Base-by-base conservation (phyloP, 805 yeast species). In the Candida lessepsii region DNA sequence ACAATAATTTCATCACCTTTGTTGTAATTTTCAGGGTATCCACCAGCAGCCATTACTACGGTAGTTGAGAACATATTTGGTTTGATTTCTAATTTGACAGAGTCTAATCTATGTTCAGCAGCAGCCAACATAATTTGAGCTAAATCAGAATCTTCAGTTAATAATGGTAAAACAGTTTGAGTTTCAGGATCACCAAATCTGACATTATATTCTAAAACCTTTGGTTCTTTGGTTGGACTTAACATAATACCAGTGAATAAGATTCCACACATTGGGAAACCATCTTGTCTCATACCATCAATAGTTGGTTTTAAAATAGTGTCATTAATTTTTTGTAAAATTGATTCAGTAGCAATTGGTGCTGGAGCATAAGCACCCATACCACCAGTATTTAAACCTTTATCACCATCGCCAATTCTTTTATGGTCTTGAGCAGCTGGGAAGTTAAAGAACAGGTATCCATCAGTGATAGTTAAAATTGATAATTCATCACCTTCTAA, bases 291-390 rank as follows among this genome's bases (percentile, higher is more conserved):
- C 96, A 93, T 86, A 44, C 99, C 98, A 53, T 82, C 89, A 56
- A 93, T 83, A 26, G 96, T 86, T 41, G 98, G 98, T 65, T 83
- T 81, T 54, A 95, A 76, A 53, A 95, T 76, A n/a, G 75, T 71
- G 35, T 71, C 68, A 56, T 89, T 80, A 58, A 93, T 89, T 62
- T 80, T 72, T 46, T 73, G 67, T 54, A 90, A 63, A 26, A 93
- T 60, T 17, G 75, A 72, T 2, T 87, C 81, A 14, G 97, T 87
- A 14, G 95, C 98, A 47, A 88, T 73, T 41, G 99, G 99, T 9
- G 98, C 95, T 23, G 99, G 99, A 6, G 98, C 93, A 58, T 93
- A 93, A 6, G 98, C 96, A 49, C 99, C 99, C 99, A 93, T 93
- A 48, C 99, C 99, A 52, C 99, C 99, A 27, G 99, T 93, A 69